Percentiles rank a stretch among this genome's conserved stretches.
Evolutionary conservation across 2,329 filamentous ascomycete species (phyloP).

Genomic region (Neoascochyta sp.): DNA sequence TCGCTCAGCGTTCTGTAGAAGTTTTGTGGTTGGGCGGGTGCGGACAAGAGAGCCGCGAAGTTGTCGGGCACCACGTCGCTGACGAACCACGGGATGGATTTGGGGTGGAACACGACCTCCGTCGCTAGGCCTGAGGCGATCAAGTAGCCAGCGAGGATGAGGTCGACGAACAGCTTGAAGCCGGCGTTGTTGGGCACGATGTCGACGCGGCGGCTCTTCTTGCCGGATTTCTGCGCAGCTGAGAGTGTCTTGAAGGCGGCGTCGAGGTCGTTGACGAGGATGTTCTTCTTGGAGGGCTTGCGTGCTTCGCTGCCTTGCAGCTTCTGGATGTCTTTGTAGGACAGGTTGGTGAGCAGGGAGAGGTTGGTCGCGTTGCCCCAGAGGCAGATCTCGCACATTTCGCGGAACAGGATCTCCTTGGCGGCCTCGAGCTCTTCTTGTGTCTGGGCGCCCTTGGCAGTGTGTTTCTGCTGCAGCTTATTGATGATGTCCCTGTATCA

Average conservation of each 20-base stretch:
- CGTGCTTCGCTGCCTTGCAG: slow-evolving; percentile 84
- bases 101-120: slow-evolving; percentile 82
- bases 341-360: slow-evolving; percentile 81
- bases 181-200: slow-evolving; percentile 96
- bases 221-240: slow-evolving; percentile 60
- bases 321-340: slow-evolving; percentile 95
- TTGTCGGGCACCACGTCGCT: slow-evolving; percentile 88
- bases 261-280: slow-evolving; percentile 80
- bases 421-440: slow-evolving; percentile 59
- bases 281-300: slow-evolving; percentile 85
- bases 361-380: slow-evolving; percentile 98
- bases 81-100: slow-evolving; percentile 96
- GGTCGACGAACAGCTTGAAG: slow-evolving; percentile 94
- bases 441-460: slow-evolving; percentile 42
- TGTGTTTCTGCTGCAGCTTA: slow-evolving; percentile 58
- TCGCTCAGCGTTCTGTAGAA: slow-evolving; percentile 77
- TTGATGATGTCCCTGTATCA: slow-evolving; percentile 71
- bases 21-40: slow-evolving; percentile 68
- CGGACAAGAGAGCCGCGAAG: slow-evolving; percentile 76
- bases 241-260: slow-evolving; percentile 67
- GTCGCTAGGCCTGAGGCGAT: slow-evolving; percentile 82
- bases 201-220: slow-evolving; percentile 72
- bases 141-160: slow-evolving; percentile 87
- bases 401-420: slow-evolving; percentile 75
- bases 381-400: slow-evolving; percentile 94